These are phyloP conservation scores for Persicaria maculosa DNA, from an alignment of 148 eudicot genomes.

Conservation along the genomic window DNA sequence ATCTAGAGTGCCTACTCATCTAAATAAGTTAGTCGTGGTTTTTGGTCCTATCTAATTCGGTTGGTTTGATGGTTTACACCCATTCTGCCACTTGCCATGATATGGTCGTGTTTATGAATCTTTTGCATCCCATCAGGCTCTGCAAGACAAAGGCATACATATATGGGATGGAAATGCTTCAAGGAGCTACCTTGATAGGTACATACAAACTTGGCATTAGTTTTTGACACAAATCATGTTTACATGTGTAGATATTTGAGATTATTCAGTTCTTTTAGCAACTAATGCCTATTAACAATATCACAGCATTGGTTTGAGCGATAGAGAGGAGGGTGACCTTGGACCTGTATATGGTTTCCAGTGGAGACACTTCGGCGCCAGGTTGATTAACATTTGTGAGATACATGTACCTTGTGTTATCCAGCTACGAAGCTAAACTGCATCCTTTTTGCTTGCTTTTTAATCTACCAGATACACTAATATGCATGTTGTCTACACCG, in stretches of 20 bases:
- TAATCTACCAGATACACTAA: constrained; percentile 51
- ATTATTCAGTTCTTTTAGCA: background rate
- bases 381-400: constrained; percentile 29
- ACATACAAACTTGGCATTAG: constrained; percentile 13
- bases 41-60: background rate
- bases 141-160: constrained; percentile 81
- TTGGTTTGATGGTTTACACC: background rate
- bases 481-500: constrained; percentile 90
- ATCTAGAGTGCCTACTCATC: background rate
- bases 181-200: constrained; percentile 75
- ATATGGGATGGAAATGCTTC: constrained; percentile 98
- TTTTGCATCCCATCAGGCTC: constrained; percentile 28
- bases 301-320: constrained; percentile 69
- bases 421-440: background rate
- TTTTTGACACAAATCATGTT: background rate
- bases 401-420: background rate
- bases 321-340: constrained; percentile 92
- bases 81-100: background rate
- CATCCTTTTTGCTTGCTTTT: background rate
- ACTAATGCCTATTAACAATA: background rate
- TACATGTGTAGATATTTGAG: background rate
- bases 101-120: background rate
- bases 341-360: constrained; percentile 98
- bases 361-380: constrained; percentile 96
- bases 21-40: background rate